A percentile compares a stretch with the other conserved stretches of the same genome.
These are phyloP conservation scores for Brassica nigra DNA, from an alignment of 345 rosid species.

Conservation along the genomic window DNA sequence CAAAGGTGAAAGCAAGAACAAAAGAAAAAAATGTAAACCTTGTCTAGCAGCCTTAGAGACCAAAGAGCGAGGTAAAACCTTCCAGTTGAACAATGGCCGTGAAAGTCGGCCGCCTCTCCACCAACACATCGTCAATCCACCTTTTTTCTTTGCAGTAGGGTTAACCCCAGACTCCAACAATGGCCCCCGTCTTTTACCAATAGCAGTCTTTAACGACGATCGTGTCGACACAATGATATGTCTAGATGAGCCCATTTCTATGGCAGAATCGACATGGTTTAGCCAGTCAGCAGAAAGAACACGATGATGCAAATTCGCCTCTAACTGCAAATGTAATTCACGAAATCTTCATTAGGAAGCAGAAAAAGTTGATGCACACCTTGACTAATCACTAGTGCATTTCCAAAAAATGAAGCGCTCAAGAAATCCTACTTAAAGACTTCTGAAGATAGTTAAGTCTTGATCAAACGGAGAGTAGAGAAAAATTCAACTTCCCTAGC, in stretches of 20 bases:
- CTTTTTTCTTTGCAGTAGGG: slow-evolving; percentile 54
- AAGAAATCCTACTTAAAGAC: slow-evolving; percentile 5
- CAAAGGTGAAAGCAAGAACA: slow-evolving; percentile 17
- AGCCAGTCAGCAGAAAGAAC: slow-evolving; percentile 83
- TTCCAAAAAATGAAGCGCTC: slow-evolving; percentile 13
- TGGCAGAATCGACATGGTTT: slow-evolving; percentile 68
- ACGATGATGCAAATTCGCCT: slow-evolving; percentile 70
- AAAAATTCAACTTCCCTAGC: slow-evolving; percentile 13
- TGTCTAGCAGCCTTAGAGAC: slow-evolving; percentile 86
- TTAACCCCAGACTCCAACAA: slow-evolving; percentile 52
- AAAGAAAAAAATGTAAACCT: slow-evolving; percentile 58
- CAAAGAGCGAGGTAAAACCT: slow-evolving; percentile 67
- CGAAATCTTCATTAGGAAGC: slow-evolving; percentile 24
- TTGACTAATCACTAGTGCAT: slow-evolving; percentile 14
- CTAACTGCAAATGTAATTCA: slow-evolving; percentile 57
- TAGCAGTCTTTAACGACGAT: slow-evolving; percentile 62
- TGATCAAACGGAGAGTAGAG: not conserved
- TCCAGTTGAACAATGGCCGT: slow-evolving; percentile 79
- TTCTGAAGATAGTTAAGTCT: slow-evolving; percentile 2
- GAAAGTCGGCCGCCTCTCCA: slow-evolving; percentile 96
- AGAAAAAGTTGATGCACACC: slow-evolving; percentile 2
- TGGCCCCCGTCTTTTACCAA: slow-evolving; percentile 64
- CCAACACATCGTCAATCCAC: slow-evolving; percentile 78
- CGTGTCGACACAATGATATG: slow-evolving; percentile 63
- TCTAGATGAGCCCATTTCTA: slow-evolving; percentile 70